Percentiles rank a stretch among this genome's conserved stretches.
phyloP scores from a whole-genome alignment of 176 grass and related monocot genomes.

The Cocos nucifera region DNA sequence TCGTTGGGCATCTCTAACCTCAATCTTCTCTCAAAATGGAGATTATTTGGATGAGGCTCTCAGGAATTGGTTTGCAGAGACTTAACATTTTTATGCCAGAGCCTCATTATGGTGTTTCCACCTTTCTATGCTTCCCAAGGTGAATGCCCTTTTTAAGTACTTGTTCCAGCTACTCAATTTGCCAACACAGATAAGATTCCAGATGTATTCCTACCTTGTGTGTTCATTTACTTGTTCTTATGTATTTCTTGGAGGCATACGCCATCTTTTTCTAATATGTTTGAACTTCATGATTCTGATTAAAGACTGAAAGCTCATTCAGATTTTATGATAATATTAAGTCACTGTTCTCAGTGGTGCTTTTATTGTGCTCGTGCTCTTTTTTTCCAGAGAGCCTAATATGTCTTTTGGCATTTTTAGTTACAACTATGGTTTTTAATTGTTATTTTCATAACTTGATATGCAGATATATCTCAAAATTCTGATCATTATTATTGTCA shows the following conservation, averaged over 20 bases:
- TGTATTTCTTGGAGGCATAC: conserved; percentile 41
- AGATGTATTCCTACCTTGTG: conserved; percentile 17
- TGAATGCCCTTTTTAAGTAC: no score
- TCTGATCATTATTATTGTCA: no score
- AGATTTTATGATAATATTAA: conserved; percentile 20
- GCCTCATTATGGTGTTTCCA: no score
- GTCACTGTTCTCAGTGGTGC: conserved; percentile 14
- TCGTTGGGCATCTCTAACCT: conserved; percentile 25
- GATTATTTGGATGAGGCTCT: conserved; percentile 22
- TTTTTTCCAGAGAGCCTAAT: neutral
- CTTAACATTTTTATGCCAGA: neutral
- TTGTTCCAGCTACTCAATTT: conserved; percentile 3
- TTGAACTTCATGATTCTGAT: conserved; percentile 31
- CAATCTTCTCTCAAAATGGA: conserved; percentile 23
- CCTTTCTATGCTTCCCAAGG: no score
- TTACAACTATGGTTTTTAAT: neutral
- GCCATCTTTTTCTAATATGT: conserved; percentile 26
- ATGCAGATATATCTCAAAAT: no score
- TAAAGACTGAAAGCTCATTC: conserved; percentile 11
- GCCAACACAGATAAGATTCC: conserved; percentile 16
- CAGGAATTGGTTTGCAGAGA: neutral
- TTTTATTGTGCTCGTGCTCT: neutral
- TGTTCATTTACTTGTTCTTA: conserved; percentile 22
- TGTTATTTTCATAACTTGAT: no score
- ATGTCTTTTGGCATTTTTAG: neutral